Base-by-base conservation (phyloP, 75 land plant species). In the Picea sitchensis region DNA sequence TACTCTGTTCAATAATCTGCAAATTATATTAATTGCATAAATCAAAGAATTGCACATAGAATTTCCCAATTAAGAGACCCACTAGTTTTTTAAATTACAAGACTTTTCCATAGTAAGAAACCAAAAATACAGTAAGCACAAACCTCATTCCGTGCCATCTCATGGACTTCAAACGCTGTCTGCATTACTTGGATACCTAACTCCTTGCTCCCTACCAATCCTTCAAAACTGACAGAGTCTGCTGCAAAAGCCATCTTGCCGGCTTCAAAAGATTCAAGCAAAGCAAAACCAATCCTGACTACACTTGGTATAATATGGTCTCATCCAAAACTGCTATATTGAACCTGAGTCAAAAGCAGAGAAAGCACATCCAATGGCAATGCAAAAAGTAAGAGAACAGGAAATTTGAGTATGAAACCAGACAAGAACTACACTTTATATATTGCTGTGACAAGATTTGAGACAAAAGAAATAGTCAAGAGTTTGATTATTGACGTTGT, bases 111-210 rank as follows among this genome's bases (percentile, higher is more conserved):
- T n/a, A 26, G 14, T 58, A n/a, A 62, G 32, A 44, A 30, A 26
- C 18, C 38, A 14, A 31, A 17, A 62, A 71, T 30, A 30, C 30
- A 63, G 47, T 31, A 18, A 15, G 65, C 23, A 86, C 79, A 31
- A 56, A 95, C 98, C 94, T 93, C 98, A 83, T 90, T 91, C 62
- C 98, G 87, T 57, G 98, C 89, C 90, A 95, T 91, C 31, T 93
- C 96, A 92, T 95, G 94, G 68, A 89, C 87, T 38, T 94, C 92
- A 85, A 95, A 95, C 51, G 91, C 80, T 72, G 84, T 80, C 62
- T 65, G 83, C 57, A 95, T 68, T 78, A 88, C 83, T 59, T 84
- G 88, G 54, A 88, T 73, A 21, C 92, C 91, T 74, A 95, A 84
- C 58, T 86, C 86, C 60, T 91, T 87, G 68, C 78, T 67, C 14